phyloP scores from a whole-genome alignment of 345 rosid genomes.

The Fremontodendron californicum region DNA sequence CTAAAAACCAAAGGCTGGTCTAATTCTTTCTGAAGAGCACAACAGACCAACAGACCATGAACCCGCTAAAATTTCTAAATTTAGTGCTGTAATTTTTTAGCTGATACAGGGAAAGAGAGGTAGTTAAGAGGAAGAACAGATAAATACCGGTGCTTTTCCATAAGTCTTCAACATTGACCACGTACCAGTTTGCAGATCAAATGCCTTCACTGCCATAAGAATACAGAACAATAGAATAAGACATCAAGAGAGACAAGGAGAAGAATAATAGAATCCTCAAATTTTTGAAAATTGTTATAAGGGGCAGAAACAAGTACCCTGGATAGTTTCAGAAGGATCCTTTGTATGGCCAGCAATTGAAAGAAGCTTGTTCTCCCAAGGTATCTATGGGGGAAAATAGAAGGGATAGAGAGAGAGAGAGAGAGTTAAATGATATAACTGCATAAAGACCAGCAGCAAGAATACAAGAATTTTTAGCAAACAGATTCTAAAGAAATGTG shows the following conservation, averaged over 20 bases:
- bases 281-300: neutral
- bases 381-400: constrained; percentile 48
- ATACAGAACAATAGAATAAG: constrained; percentile 6
- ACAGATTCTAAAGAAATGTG: constrained; percentile 21
- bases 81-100: constrained; percentile 10
- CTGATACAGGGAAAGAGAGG: constrained; percentile 11
- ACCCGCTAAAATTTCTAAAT: neutral
- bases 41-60: neutral
- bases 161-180: constrained; percentile 93
- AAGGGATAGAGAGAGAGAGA: neutral
- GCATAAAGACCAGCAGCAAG: constrained; percentile 17
- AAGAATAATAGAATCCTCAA: neutral
- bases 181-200: constrained; percentile 64
- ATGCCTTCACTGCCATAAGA: constrained; percentile 69
- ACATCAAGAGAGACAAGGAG: neutral
- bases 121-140: constrained; percentile 16
- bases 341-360: constrained; percentile 94
- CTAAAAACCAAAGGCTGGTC: neutral
- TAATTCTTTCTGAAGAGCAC: neutral
- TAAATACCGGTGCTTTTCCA: constrained; percentile 90
- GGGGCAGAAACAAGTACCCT: constrained; percentile 40
- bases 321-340: constrained; percentile 84
- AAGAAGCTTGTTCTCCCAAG: constrained; percentile 90
- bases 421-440: constrained; percentile 10
- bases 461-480: constrained; percentile 20